Evolutionary conservation across 108 stramenopile species (phyloP).

Genomic region (Aurantiochytrium sp.): DNA sequence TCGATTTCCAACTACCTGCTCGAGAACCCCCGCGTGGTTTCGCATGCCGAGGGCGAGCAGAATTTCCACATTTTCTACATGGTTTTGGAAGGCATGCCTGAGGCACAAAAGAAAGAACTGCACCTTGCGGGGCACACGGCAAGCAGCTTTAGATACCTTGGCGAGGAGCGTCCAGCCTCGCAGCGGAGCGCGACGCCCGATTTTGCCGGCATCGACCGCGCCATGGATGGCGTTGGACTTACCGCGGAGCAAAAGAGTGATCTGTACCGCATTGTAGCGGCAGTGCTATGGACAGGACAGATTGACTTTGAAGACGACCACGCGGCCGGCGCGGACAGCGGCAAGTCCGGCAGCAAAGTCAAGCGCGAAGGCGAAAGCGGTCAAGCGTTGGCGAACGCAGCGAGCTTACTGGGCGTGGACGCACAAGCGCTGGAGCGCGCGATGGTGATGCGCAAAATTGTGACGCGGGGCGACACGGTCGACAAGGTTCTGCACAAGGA

Average conservation of each 20-base stretch:
- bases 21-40: conserved; percentile 51
- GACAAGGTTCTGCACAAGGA: not conserved
- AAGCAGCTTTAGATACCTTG: conserved; percentile 23
- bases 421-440: not conserved
- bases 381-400: conserved; percentile 48
- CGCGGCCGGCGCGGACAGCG: conserved; percentile 21
- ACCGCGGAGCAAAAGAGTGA: conserved; percentile 46
- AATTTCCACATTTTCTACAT: conserved; percentile 99
- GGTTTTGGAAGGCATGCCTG: conserved; percentile 46
- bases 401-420: conserved; percentile 70
- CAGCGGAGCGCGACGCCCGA: not conserved
- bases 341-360: not conserved
- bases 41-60: conserved; percentile 70
- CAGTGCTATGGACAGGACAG: conserved; percentile 71
- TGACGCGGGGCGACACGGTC: conserved; percentile 19
- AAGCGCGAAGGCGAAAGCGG: not conserved
- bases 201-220: not conserved
- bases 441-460: conserved; percentile 22
- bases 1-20: conserved; percentile 51
- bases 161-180: not conserved
- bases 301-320: not conserved
- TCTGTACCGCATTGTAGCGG: conserved; percentile 73
- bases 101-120: not conserved
- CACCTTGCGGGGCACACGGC: not conserved
- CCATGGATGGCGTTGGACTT: conserved; percentile 30